Base-by-base conservation (phyloP, 805 yeast species). In the Priceomyces melissophilus region DNA sequence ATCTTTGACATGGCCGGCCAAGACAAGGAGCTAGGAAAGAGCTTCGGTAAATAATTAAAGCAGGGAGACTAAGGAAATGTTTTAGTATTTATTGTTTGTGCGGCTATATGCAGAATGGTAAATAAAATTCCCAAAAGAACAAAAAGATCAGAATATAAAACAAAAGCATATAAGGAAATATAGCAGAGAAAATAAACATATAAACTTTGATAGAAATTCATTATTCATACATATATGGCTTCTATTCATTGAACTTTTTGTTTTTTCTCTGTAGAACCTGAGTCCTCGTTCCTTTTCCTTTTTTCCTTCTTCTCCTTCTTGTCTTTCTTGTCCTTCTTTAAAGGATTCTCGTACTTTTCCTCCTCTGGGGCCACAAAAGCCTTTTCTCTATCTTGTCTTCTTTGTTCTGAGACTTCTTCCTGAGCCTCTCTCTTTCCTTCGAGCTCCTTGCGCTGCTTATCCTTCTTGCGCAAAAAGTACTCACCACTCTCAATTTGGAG, bases 401-500 rank as follows among this genome's bases (percentile, higher is more conserved):
- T 83, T 42, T 71, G 75, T 42, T 72, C 79, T 50, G 83, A 80
- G 52, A 76, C 79, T 49, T 79, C 87, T 39, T 76, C 82, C 60
- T 90, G 95, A 54, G 85, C 79, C 40, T 81, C 87, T 48, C 81
- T 78, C 75, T 88, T 87, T 56, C 85, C 90, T 42, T 81, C 82
- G 46, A 83, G 69, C 49, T 81, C 80, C 62, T 78, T 82, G 50
- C 72, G 67, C 45, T 79, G 83, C 72, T 87, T 88, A 56, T 90
- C 96, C 55, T 73, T 79, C 71, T 87, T 85, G 45, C 88, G 86
- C 69, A 93, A 74, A 79, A 93, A 93, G 69, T 88, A 93, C 65
- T 93, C 99, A 79, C 99, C 99, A 72, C 95, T 82, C 66, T 93
- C 99, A 65, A 93, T 89, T 71, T 89, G 95, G 61, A 90, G 71